These are phyloP conservation scores for Spirogloea muscicola DNA, from an alignment of 139 green algal species.

Conservation along the genomic window DNA sequence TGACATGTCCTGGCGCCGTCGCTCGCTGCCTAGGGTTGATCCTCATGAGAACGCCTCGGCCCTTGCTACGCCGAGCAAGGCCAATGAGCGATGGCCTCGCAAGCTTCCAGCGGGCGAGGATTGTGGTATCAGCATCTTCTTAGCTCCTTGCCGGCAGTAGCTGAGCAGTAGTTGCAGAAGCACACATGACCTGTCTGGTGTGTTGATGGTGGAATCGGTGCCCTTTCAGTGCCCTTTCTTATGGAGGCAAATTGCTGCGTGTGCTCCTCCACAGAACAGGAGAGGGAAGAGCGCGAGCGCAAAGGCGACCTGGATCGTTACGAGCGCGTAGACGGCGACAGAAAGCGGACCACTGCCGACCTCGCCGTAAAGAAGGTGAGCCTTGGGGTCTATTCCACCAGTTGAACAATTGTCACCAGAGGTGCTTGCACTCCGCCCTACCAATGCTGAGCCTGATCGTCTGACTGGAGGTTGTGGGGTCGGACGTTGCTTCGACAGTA, in stretches of 20 bases:
- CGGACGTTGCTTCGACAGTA: conserved; percentile 51
- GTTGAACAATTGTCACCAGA: no score
- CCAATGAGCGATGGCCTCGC: no score
- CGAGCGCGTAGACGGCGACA: conserved; percentile 25
- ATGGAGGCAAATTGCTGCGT: background rate
- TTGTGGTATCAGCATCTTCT: no score
- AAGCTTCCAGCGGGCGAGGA: no score
- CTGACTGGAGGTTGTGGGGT: conserved; percentile 2
- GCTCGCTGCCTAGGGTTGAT: background rate
- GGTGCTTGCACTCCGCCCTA: no score
- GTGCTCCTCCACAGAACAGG: conserved; percentile 13
- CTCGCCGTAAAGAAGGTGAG: conserved; percentile 42
- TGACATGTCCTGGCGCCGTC: background rate
- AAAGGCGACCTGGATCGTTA: conserved; percentile 16
- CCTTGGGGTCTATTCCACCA: no score
- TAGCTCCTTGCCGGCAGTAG: background rate
- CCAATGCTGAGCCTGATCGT: background rate
- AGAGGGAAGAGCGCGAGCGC: conserved; percentile 21
- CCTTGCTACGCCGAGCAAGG: no score
- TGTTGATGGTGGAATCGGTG: background rate
- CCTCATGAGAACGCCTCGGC: background rate
- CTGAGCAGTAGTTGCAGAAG: background rate
- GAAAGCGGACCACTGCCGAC: conserved; percentile 6
- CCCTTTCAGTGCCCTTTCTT: background rate
- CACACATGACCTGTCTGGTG: background rate